Percentiles rank a stretch among this genome's conserved stretches.
These are phyloP conservation scores for Abrus precatorius DNA, from an alignment of 306 rosid genomes.

Conservation along the genomic window DNA sequence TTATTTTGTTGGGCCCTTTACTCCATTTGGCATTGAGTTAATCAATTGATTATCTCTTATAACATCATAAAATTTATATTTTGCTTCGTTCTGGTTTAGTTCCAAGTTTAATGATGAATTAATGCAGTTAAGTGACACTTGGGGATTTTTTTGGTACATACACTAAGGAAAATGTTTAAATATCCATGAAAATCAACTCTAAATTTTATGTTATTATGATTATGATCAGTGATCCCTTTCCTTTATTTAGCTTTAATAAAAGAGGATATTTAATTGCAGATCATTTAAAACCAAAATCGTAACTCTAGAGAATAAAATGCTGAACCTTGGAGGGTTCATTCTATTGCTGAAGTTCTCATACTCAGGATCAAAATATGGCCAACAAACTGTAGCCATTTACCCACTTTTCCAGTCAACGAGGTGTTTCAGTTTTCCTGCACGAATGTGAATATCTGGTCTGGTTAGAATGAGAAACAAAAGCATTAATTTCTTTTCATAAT, in stretches of 20 bases:
- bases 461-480: constrained; percentile 28
- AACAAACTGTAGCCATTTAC: constrained; percentile 73
- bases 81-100: background rate
- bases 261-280: constrained; percentile 20
- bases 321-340: constrained; percentile 88
- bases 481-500: background rate
- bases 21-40: background rate
- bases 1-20: background rate
- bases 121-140: constrained; percentile 2
- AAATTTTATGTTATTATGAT: background rate
- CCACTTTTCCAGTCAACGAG: constrained; percentile 34
- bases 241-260: constrained; percentile 8
- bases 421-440: constrained; percentile 46
- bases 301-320: constrained; percentile 21
- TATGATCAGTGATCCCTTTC: background rate
- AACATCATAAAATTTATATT: background rate
- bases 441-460: constrained; percentile 15
- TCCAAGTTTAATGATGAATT: background rate
- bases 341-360: constrained; percentile 83
- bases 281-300: background rate
- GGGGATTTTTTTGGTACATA: background rate
- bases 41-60: background rate
- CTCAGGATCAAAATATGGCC: constrained; percentile 93
- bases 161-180: constrained; percentile 20
- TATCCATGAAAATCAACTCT: constrained; percentile 16